A percentile compares a stretch with the other conserved stretches of the same genome.
Conservation (phyloP, 495 filamentous ascomycete genomes). For the Cercophora newfieldiana region DNA sequence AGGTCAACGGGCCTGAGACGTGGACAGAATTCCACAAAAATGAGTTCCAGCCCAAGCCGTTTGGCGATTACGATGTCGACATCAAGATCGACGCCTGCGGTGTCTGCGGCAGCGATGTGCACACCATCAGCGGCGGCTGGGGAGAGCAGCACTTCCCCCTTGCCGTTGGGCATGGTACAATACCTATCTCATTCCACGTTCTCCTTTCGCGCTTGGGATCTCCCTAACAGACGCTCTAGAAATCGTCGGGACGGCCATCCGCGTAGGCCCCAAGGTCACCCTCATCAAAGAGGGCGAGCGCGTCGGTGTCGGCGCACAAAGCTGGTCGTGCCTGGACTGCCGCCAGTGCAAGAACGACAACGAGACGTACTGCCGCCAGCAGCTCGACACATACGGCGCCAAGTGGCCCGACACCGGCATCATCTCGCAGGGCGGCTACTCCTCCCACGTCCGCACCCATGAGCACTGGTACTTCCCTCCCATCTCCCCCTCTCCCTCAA, state of each 20-base stretch:
- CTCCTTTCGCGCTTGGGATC: background rate
- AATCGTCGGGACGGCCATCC: slow-evolving; percentile 50
- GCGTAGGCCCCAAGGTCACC: slow-evolving; percentile 58
- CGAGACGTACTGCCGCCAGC: slow-evolving; percentile 57
- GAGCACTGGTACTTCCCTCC: slow-evolving; percentile 49
- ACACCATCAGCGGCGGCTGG: slow-evolving; percentile 59
- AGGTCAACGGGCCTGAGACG: slow-evolving; percentile 51
- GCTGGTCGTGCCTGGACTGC: slow-evolving; percentile 55
- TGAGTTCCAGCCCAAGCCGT: slow-evolving; percentile 58
- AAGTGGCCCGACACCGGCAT: slow-evolving; percentile 55
- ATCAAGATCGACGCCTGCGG: slow-evolving; percentile 57
- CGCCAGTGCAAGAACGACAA: slow-evolving; percentile 60
- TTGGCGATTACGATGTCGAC: slow-evolving; percentile 59
- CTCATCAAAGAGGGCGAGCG: slow-evolving; percentile 55
- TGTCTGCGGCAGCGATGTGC: slow-evolving; percentile 58
- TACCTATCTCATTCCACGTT: background rate
- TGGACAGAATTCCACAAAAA: slow-evolving; percentile 58
- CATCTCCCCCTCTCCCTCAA: background rate
- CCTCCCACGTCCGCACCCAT: slow-evolving; percentile 54
- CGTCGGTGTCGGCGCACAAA: slow-evolving; percentile 60
- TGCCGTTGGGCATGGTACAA: slow-evolving; percentile 54
- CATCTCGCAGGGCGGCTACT: slow-evolving; percentile 56
- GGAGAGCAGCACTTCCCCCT: slow-evolving; percentile 54
- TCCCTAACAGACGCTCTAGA: slow-evolving; percentile 30
- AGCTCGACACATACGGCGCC: slow-evolving; percentile 58